Conservation (phyloP, 306 rosid species). For the Hippophae gyantsensis region DNA sequence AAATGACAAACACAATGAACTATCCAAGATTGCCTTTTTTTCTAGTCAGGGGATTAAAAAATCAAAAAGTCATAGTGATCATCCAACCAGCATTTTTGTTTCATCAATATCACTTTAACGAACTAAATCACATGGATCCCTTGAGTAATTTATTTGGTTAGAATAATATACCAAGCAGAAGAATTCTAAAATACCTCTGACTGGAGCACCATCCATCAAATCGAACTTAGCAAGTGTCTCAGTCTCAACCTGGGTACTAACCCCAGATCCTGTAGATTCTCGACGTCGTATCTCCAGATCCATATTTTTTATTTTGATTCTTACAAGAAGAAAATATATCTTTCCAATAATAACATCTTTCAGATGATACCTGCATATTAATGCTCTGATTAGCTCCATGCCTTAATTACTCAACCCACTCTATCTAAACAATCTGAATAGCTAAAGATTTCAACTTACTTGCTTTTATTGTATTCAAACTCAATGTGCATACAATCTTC, state of each 20-base stretch:
- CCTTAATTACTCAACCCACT: background rate
- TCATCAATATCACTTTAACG: too few relatives aligned
- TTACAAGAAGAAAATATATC: conserved; percentile 92
- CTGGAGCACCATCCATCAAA: conserved; percentile 99
- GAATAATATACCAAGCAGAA: background rate
- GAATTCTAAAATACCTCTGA: conserved; percentile 58
- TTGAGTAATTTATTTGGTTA: background rate
- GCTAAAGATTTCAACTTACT: background rate
- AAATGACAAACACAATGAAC: background rate
- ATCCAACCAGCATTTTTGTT: too few relatives aligned
- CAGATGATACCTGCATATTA: conserved; percentile 70
- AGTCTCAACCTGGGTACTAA: conserved; percentile 95
- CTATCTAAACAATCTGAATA: background rate
- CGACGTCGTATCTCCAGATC: conserved; percentile 95
- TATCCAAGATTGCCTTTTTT: background rate
- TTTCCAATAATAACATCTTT: conserved; percentile 94
- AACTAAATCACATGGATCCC: too few relatives aligned
- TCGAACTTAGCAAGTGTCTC: conserved; percentile 96
- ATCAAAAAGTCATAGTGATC: too few relatives aligned
- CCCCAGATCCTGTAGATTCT: conserved; percentile 97
- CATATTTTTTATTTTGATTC: conserved; percentile 98
- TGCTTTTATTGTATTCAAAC: conserved; percentile 31
- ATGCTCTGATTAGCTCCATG: conserved; percentile 5
- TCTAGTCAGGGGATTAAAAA: too few relatives aligned
- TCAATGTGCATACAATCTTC: conserved; percentile 67